Conservation (phyloP, 78 protist species). For the Polysphondylium violaceum region DNA sequence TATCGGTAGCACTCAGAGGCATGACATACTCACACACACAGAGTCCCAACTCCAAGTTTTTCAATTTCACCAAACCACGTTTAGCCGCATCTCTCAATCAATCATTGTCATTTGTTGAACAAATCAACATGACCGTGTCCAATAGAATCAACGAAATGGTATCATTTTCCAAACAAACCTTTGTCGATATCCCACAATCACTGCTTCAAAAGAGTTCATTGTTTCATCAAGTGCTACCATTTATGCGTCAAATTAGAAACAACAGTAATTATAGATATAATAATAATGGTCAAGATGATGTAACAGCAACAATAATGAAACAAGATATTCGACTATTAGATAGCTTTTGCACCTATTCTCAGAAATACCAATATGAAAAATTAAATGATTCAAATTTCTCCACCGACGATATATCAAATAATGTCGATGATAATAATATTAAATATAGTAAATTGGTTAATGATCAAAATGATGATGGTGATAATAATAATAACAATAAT, state of each 20-base stretch:
- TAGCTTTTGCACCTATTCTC: too few relatives aligned
- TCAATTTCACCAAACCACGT: constrained; percentile 48
- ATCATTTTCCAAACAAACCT: neutral
- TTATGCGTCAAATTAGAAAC: neutral
- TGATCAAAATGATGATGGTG: neutral
- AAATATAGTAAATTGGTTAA: neutral
- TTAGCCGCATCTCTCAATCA: neutral
- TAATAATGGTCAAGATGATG: too few relatives aligned
- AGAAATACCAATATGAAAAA: too few relatives aligned
- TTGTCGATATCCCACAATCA: neutral
- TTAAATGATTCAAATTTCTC: too few relatives aligned
- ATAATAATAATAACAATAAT: neutral
- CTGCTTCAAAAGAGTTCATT: neutral
- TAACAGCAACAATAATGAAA: neutral
- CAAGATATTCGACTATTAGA: too few relatives aligned
- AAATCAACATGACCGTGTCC: neutral
- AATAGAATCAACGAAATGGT: neutral
- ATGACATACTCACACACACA: constrained; percentile 28
- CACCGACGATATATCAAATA: neutral
- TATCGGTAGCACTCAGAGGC: constrained; percentile 54
- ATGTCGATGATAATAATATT: neutral
- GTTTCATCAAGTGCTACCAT: constrained; percentile 14
- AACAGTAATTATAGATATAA: neutral
- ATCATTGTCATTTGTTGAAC: neutral
- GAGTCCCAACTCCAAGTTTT: neutral